A percentile compares a stretch with the other conserved stretches of the same genome.
These are phyloP conservation scores for Climacium dendroides DNA, from an alignment of 225 moss, liverwort and hornwort species.

Conservation along the genomic window DNA sequence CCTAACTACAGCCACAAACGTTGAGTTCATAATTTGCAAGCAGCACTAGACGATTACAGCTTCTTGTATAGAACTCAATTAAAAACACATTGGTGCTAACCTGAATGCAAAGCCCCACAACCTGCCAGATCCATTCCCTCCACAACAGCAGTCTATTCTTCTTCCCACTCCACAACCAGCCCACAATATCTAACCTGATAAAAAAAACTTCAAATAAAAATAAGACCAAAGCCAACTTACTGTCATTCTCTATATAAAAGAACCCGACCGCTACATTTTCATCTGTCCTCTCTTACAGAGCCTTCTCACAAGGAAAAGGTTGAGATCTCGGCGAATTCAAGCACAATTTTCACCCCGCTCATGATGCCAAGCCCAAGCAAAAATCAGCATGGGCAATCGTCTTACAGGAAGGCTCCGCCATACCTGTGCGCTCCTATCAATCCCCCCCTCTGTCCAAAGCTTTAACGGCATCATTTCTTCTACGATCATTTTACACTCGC, in stretches of 20 bases:
- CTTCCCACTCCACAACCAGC: not conserved
- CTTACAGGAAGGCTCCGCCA: conserved; percentile 2
- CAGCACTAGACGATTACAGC: not conserved
- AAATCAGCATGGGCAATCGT: not conserved
- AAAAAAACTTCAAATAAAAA: not conserved
- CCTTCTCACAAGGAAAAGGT: conserved; percentile 20
- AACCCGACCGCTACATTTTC: not conserved
- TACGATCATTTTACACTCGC: conserved; percentile 1
- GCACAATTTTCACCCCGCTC: conserved; percentile 21
- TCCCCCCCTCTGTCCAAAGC: not conserved
- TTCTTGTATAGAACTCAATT: conserved; percentile 19
- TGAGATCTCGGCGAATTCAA: conserved; percentile 46
- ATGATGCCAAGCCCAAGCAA: conserved; percentile 18
- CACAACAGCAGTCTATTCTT: not conserved
- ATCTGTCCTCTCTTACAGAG: not conserved
- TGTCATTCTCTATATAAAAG: not conserved
- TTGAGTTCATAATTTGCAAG: not conserved
- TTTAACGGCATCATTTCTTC: not conserved
- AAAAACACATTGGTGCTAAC: conserved; percentile 6
- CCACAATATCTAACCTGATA: not conserved
- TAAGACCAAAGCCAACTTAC: not conserved
- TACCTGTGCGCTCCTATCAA: conserved; percentile 1
- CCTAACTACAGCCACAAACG: not conserved
- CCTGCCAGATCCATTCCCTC: not conserved
- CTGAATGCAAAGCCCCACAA: not conserved